Percentiles rank a stretch among this genome's conserved stretches.
These are phyloP conservation scores for Spatholobus suberectus DNA, from an alignment of 306 rosid genomes.

Conservation along the genomic window DNA sequence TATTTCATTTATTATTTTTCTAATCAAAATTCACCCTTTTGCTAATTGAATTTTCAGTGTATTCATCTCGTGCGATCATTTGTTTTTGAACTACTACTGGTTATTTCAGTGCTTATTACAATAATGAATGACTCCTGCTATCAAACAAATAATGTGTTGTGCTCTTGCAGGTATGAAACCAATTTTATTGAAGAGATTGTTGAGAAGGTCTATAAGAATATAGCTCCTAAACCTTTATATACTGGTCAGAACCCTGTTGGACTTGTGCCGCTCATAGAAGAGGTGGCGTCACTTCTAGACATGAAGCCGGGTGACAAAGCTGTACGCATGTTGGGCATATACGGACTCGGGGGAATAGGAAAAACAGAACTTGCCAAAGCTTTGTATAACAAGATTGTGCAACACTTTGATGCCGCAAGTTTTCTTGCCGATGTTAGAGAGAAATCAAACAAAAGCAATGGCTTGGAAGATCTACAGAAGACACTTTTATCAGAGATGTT, in stretches of 20 bases:
- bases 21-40: too few relatives aligned
- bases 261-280: not conserved
- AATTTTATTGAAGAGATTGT: not conserved
- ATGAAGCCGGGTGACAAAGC: not conserved
- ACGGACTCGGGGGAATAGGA: conserved; percentile 25
- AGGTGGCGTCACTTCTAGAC: conserved; percentile 7
- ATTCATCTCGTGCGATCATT: not conserved
- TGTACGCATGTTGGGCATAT: conserved; percentile 35
- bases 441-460: not conserved
- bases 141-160: not conserved
- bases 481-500: not conserved
- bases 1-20: too few relatives aligned
- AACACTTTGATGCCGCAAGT: conserved; percentile 31
- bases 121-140: not conserved
- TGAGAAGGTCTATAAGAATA: not conserved
- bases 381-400: conserved; percentile 21
- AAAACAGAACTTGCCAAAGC: conserved; percentile 38
- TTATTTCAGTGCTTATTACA: not conserved
- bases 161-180: not conserved
- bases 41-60: not conserved
- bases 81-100: too few relatives aligned
- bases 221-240: not conserved
- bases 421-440: conserved; percentile 12
- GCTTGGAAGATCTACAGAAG: conserved; percentile 3
- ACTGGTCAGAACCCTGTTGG: not conserved